Conservation (phyloP, 768 basidiomycete genomes). For the Amylocystis lapponica region DNA sequence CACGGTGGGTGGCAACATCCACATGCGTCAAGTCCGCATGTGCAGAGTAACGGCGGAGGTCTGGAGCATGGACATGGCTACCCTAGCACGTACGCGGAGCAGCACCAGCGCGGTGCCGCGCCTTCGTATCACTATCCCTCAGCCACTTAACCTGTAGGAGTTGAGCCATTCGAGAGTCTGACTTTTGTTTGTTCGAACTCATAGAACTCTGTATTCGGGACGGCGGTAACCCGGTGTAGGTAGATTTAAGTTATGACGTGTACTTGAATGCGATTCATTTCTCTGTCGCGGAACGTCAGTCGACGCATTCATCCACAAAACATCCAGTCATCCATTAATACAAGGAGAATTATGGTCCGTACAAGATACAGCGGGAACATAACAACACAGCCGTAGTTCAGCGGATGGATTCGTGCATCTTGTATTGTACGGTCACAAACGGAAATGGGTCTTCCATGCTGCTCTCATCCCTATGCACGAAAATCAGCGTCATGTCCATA, state of each 20-base stretch:
- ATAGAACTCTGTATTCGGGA: too few species aligned
- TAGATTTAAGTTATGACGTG: too few species aligned
- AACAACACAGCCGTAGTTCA: slow-evolving; percentile 21
- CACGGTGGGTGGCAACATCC: slow-evolving; percentile 2
- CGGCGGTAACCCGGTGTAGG: too few species aligned
- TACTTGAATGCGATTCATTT: background rate
- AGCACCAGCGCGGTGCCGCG: background rate
- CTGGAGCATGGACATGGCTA: too few species aligned
- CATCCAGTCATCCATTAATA: background rate
- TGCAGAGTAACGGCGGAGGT: background rate
- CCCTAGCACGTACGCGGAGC: too few species aligned
- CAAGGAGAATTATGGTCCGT: too few species aligned
- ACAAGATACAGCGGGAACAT: too few species aligned
- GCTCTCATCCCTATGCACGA: slow-evolving; percentile 10
- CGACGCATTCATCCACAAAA: background rate
- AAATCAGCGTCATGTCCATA: background rate
- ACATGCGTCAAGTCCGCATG: background rate
- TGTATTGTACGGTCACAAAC: slow-evolving; percentile 60
- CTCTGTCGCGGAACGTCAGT: background rate
- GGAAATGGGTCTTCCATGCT: slow-evolving; percentile 66
- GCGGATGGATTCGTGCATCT: slow-evolving; percentile 75
- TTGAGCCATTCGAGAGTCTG: too few species aligned
- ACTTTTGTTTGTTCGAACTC: too few species aligned
- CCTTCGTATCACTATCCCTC: background rate
- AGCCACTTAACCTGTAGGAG: too few species aligned